A percentile compares a stretch with the other conserved stretches of the same genome.
Evolutionary conservation across 805 yeast genomes (phyloP).

Genomic region (Saccharomycopsis oosterbeekiorum): DNA sequence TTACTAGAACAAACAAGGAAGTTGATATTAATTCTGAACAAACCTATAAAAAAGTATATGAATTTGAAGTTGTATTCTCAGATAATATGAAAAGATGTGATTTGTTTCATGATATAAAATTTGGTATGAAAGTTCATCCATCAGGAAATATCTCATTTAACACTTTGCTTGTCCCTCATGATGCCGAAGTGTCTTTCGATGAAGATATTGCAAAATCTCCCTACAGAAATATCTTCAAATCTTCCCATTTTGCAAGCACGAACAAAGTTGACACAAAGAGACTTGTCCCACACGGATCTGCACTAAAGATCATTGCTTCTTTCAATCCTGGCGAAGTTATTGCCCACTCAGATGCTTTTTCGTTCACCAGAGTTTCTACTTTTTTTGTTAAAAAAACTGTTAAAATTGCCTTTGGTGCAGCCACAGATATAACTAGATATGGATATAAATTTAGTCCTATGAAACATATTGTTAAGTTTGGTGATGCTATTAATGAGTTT

Average conservation of each 20-base stretch:
- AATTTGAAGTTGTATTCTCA: background rate
- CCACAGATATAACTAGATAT: background rate
- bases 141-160: background rate
- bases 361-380: background rate
- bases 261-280: background rate
- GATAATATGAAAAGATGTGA: background rate
- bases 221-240: background rate
- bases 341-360: background rate
- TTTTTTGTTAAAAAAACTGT: background rate
- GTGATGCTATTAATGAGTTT: background rate
- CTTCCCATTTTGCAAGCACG: background rate
- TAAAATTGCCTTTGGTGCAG: background rate
- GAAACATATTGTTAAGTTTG: background rate
- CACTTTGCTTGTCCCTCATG: background rate
- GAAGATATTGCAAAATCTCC: background rate
- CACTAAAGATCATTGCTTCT: background rate
- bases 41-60: background rate
- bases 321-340: background rate
- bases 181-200: background rate
- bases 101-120: background rate
- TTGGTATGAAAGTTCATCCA: background rate
- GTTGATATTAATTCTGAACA: background rate
- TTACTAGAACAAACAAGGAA: background rate
- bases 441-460: background rate
- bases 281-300: background rate